Evolutionary conservation across 306 rosid species (phyloP), one percentile per base, ranked within the genome.

Genomic region (Hippophae rhamnoides): DNA sequence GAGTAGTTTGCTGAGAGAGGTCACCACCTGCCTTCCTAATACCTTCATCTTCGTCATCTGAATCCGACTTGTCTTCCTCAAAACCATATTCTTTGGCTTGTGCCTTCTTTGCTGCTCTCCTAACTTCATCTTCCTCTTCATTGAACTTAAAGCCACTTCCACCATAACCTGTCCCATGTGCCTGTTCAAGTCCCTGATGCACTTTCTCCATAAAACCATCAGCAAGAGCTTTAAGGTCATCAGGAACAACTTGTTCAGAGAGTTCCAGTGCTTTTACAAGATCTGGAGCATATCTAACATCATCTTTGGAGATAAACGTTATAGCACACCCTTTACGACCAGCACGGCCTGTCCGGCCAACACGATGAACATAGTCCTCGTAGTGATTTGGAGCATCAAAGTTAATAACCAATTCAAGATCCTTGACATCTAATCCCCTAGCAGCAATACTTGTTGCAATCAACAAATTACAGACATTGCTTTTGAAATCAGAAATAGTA

Each of bases 101-200:
- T 4, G 97, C 97, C 76, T 90, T 90, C 90, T 90, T 90, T 11
- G 95, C 97, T 48, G 97, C 97, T 74, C 63, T 87, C 79, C 97
- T 79, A 59, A 82, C 90, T 78, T 89, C 97, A 65, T 89, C 97
- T 80, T 90, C 97, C 68, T 90, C 97, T 66, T 84, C 97, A 64
- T 86, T 87, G 74, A 90, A 90, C 75, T 90, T 90, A 59, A 86
- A 90, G 52, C 95, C 97, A 70, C 95, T 90, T 72, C 97, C 97
- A 56, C 97, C 97, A 76, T 82, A 90, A 52, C 97, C 97, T 71
- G 94, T 90, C 65, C 94, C 97, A 73, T 90, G 97, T 44, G 90
- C 82, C 70, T 83, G 97, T 70, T 87, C 94, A 27, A 84, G 84
- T 66, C 95, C 86, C 74, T 87, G 94, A 65, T 76, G 84, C 74